A percentile compares a stretch with the other conserved stretches of the same genome.
Evolutionary conservation across 108 stramenopile genomes (phyloP).

Genomic region (Parietichytrium sp.): DNA sequence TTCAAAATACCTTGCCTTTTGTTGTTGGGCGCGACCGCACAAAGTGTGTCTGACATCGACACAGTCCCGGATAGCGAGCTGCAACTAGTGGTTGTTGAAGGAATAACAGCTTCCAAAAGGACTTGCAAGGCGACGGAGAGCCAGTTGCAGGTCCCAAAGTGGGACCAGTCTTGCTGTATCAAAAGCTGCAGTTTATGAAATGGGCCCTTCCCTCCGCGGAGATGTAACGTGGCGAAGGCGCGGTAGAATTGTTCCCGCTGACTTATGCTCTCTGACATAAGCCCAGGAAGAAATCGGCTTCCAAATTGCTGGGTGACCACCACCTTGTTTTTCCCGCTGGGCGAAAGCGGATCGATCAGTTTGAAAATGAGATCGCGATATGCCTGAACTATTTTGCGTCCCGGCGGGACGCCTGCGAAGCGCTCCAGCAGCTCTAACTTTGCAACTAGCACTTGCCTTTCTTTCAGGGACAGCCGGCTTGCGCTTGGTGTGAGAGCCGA

Average conservation of each 20-base stretch:
- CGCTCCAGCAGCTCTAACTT: constrained; percentile 29
- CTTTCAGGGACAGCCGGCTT: not conserved
- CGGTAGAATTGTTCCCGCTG: not conserved
- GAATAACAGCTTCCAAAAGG: not conserved
- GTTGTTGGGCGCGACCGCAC: not conserved
- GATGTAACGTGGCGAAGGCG: not conserved
- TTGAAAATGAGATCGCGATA: not conserved
- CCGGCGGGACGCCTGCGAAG: not conserved
- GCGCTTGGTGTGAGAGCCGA: too few species aligned
- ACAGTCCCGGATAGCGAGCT: too few species aligned
- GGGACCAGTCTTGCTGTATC: constrained; percentile 4
- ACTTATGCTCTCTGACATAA: not conserved
- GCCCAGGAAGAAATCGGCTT: not conserved
- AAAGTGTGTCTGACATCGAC: not conserved
- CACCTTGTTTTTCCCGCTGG: not conserved
- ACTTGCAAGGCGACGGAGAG: not conserved
- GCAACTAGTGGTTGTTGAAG: too few species aligned
- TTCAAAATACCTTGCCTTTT: not conserved
- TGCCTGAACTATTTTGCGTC: not conserved
- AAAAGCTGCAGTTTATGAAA: not conserved
- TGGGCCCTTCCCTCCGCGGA: not conserved
- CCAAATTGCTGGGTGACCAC: not conserved
- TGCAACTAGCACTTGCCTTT: not conserved
- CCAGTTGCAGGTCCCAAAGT: not conserved
- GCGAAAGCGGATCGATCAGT: not conserved